Evolutionary conservation across 805 yeast genomes (phyloP), one percentile per base, ranked within the genome.

Genomic region (Ogataea pini): DNA sequence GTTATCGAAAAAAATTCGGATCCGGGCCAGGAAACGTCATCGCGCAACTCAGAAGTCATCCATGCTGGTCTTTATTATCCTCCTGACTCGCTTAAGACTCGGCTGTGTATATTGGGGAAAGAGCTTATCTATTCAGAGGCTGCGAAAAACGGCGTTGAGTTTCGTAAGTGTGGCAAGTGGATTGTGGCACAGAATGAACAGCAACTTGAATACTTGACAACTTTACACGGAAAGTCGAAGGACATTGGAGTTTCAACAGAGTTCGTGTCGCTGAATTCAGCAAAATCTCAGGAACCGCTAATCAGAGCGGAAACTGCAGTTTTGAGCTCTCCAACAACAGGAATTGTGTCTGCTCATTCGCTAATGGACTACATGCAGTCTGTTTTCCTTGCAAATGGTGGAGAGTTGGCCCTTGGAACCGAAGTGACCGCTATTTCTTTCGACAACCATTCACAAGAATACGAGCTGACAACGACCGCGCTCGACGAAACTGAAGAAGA

Each of bases 1-100:
- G 62, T 91, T 8, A 63, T 90, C 2, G 97, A 90, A 57, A 81
- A 85, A 59, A 80, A 89, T 62, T 64, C 68, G 1, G 72, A 72
- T 29, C 63, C 81, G 42, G 97, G 96, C 1, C 76, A 78, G 55
- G 97, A 90, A 58, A 89, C 96, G 0, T 85, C 95, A 5, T 78
- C 92, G n/a, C 72, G 97, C 44, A 90, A 90, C 70, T 86, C 96
- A 1, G 97, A 91, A 61, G 97, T 91, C 20, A 85, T 90, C 19
- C 97, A 90, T 67, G 96, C 96, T 0, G 97, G 96, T 0, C 59
- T 90, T 6, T 91, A 91, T 63, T 86, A 87, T 59, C 95, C 96
- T 0, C 68, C 71, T 8, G 78, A 79, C 49, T 76, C 86, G 2
- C 70, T 91, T 46, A 85, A 88, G 60, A 80, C 88, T 0, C 67